Conservation (phyloP, 2,329 filamentous ascomycete species). For the Colletotrichum phormii region DNA sequence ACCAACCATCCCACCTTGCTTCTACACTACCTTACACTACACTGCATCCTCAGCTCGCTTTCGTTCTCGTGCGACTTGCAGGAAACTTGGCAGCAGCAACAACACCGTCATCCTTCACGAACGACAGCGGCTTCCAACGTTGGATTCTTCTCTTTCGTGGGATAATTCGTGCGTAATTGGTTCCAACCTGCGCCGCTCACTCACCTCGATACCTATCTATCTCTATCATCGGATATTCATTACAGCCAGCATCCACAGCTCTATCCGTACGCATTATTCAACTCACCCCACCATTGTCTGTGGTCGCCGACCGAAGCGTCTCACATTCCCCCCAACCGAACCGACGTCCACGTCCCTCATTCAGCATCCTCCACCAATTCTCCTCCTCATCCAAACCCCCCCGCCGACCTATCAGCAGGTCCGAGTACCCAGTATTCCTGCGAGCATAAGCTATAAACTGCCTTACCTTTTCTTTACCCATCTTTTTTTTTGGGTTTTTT, state of each 20-base stretch:
- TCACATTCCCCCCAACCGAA: conserved; percentile 2
- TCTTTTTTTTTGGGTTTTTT: not conserved
- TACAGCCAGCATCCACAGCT: not conserved
- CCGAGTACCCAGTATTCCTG: conserved; percentile 18
- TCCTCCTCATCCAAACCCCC: not conserved
- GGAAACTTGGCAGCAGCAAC: conserved; percentile 23
- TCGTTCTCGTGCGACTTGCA: conserved; percentile 22
- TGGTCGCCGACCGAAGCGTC: conserved; percentile 24
- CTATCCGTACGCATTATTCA: not conserved
- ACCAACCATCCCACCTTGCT: not conserved
- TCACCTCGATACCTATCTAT: not conserved
- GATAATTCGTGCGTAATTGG: not conserved
- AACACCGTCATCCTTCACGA: not conserved
- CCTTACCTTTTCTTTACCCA: not conserved
- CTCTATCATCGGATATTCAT: not conserved
- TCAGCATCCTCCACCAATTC: not conserved
- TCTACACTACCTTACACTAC: not conserved
- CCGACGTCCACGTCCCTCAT: conserved; percentile 9
- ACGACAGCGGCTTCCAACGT: not conserved
- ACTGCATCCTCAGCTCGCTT: not conserved
- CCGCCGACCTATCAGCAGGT: conserved; percentile 21
- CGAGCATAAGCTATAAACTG: conserved; percentile 25
- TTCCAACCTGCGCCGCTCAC: not conserved
- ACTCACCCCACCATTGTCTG: not conserved
- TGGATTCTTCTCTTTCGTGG: not conserved